Evolutionary conservation across 176 grass and related monocot genomes (phyloP).

Genomic region (Cenchrus purpureus): DNA sequence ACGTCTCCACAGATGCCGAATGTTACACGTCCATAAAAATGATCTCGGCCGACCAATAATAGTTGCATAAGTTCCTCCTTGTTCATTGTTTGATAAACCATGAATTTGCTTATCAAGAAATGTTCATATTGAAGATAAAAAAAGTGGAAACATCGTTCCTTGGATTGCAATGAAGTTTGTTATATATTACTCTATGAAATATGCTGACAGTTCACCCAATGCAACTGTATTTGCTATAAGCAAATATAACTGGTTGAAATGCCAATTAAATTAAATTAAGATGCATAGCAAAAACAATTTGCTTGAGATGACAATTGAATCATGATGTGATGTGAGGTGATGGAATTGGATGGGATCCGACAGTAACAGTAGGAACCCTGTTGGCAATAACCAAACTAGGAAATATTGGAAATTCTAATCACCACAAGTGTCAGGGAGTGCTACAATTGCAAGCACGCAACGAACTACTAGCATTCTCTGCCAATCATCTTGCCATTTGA

Average conservation of each 20-base stretch:
- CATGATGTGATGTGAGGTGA: not conserved
- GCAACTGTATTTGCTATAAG: not conserved
- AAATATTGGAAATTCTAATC: conserved; percentile 18
- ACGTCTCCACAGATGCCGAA: not conserved
- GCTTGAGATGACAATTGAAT: conserved; percentile 17
- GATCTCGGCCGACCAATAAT: not conserved
- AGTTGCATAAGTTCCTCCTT: too few relatives aligned
- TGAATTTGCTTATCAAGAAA: not conserved
- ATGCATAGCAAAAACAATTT: not conserved
- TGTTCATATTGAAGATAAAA: not conserved
- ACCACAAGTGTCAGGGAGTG: too few relatives aligned
- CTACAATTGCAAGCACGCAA: not conserved
- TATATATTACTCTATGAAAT: too few relatives aligned
- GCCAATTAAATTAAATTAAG: not conserved
- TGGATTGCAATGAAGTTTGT: not conserved
- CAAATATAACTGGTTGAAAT: not conserved
- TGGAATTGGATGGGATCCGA: not conserved
- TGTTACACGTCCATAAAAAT: not conserved
- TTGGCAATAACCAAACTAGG: not conserved
- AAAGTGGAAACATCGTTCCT: not conserved
- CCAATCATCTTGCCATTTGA: conserved; percentile 42
- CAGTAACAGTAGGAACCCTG: not conserved
- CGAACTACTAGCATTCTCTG: not conserved
- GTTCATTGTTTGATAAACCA: conserved; percentile 1
- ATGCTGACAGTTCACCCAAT: not conserved